A percentile compares a stretch with the other conserved stretches of the same genome.
phyloP scores from a whole-genome alignment of 352 stramenopile genomes.

The Phytophthora hibernalis region DNA sequence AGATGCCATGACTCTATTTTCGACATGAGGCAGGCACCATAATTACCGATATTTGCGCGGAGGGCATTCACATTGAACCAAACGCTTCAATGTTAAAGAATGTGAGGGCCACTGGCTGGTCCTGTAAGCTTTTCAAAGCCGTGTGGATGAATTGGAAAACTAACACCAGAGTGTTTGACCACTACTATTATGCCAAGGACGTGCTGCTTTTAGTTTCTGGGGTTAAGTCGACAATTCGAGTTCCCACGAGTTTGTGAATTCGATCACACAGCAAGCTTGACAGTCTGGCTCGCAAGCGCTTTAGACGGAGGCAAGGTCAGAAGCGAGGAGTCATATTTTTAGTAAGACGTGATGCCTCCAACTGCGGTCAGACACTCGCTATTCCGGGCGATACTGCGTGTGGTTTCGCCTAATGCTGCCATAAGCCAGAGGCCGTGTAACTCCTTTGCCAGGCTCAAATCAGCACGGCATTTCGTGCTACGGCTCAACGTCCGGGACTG shows the following conservation, averaged over 20 bases:
- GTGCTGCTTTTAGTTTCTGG: no score
- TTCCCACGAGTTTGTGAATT: no score
- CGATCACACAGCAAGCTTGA: no score
- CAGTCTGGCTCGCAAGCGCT: neutral
- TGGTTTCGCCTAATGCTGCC: constrained; percentile 22
- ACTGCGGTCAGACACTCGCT: neutral
- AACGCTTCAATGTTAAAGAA: no score
- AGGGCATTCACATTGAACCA: no score
- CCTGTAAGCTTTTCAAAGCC: no score
- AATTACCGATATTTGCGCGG: neutral
- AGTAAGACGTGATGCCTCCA: neutral
- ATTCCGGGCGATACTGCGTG: constrained; percentile 21
- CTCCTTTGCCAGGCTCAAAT: constrained; percentile 19
- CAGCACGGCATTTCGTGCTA: constrained; percentile 29
- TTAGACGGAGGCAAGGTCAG: neutral
- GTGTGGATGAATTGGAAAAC: no score
- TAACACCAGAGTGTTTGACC: no score
- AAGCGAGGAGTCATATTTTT: neutral
- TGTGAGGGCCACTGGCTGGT: no score
- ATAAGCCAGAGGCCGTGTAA: constrained; percentile 19
- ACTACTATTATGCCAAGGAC: no score
- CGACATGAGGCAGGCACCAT: neutral
- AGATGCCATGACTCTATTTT: constrained; percentile 24
- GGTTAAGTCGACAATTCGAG: no score
- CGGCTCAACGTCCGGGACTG: constrained; percentile 25